Evolutionary conservation across 1,139 yeast genomes (phyloP).

Genomic region (Taphrina confusa): DNA sequence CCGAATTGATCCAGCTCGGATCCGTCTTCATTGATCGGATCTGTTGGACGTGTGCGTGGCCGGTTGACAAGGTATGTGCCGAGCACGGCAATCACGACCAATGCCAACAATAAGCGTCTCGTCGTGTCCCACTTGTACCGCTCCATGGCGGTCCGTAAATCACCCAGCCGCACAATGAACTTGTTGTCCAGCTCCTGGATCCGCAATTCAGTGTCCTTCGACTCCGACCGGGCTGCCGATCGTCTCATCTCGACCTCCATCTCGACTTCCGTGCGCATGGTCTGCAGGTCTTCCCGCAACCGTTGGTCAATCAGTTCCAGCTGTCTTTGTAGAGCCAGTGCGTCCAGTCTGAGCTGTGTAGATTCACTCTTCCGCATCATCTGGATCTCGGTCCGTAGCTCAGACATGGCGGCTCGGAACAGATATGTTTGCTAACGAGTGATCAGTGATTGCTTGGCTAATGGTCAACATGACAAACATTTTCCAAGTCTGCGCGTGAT

Average conservation of each 20-base stretch:
- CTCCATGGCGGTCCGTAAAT: slow-evolving; percentile 35
- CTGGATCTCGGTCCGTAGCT: slow-evolving; percentile 75
- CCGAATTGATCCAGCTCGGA: slow-evolving; percentile 9
- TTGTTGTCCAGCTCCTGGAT: slow-evolving; percentile 85
- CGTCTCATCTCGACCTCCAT: slow-evolving; percentile 85
- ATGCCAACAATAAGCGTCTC: slow-evolving; percentile 37
- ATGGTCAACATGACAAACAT: slow-evolving; percentile 26
- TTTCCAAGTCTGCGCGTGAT: slow-evolving; percentile 40
- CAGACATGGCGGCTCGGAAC: slow-evolving; percentile 91
- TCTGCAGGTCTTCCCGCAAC: slow-evolving; percentile 67
- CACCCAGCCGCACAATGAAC: slow-evolving; percentile 58
- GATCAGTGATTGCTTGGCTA: background rate
- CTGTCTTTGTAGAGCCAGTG: slow-evolving; percentile 71
- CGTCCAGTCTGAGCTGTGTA: slow-evolving; percentile 65
- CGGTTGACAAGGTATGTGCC: slow-evolving; percentile 32
- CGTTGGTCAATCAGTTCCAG: slow-evolving; percentile 74
- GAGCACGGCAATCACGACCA: slow-evolving; percentile 27
- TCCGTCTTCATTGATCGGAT: background rate
- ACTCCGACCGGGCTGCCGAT: slow-evolving; percentile 77
- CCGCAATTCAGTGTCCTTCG: slow-evolving; percentile 65
- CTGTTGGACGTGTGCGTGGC: slow-evolving; percentile 1
- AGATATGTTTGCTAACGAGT: slow-evolving; percentile 52
- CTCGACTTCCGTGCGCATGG: slow-evolving; percentile 70
- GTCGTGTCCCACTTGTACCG: slow-evolving; percentile 37
- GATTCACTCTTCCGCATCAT: slow-evolving; percentile 71